Evolutionary conservation across 192 early-diverging fungal genomes (phyloP).

Genomic region (Coemansia sp.): DNA sequence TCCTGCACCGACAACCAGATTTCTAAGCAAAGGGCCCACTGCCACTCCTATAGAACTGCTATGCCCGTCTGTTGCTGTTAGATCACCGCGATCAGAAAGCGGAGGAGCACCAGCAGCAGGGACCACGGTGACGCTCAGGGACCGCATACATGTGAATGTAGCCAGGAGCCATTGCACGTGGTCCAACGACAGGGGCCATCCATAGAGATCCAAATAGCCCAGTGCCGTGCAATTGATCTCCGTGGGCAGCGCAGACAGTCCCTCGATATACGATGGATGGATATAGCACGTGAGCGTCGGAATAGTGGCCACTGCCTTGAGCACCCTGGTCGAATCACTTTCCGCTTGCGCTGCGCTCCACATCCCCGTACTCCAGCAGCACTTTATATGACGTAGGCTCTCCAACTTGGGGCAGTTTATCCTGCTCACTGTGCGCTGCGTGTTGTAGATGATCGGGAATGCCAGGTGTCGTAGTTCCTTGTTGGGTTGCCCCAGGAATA

Average conservation of each 20-base stretch:
- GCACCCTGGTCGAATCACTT: slow-evolving; percentile 48
- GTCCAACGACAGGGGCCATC: slow-evolving; percentile 43
- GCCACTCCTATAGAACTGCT: too few species aligned
- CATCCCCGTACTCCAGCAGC: slow-evolving; percentile 50
- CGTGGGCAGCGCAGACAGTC: slow-evolving; percentile 26
- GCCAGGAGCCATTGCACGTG: slow-evolving; percentile 29
- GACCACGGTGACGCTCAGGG: slow-evolving; percentile 25
- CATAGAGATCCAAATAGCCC: slow-evolving; percentile 33
- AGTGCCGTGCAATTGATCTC: slow-evolving; percentile 18
- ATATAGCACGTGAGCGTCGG: slow-evolving; percentile 30
- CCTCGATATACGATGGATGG: slow-evolving; percentile 48
- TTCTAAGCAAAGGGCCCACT: not conserved
- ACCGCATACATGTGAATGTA: slow-evolving; percentile 14
- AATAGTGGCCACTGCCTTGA: slow-evolving; percentile 34
- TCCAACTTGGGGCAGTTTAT: slow-evolving; percentile 39
- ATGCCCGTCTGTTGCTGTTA: too few species aligned
- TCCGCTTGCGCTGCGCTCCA: slow-evolving; percentile 17
- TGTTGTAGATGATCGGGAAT: slow-evolving; percentile 54
- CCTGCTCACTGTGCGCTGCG: slow-evolving; percentile 25
- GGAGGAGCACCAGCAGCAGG: not conserved
- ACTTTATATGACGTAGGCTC: slow-evolving; percentile 47
- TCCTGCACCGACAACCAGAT: slow-evolving; percentile 18
- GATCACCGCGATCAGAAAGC: too few species aligned
- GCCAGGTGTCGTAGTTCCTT: slow-evolving; percentile 27
- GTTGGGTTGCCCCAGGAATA: slow-evolving; percentile 28